Base-by-base conservation (phyloP, 2,329 filamentous ascomycete genomes). In the Verticillium dahliae region DNA sequence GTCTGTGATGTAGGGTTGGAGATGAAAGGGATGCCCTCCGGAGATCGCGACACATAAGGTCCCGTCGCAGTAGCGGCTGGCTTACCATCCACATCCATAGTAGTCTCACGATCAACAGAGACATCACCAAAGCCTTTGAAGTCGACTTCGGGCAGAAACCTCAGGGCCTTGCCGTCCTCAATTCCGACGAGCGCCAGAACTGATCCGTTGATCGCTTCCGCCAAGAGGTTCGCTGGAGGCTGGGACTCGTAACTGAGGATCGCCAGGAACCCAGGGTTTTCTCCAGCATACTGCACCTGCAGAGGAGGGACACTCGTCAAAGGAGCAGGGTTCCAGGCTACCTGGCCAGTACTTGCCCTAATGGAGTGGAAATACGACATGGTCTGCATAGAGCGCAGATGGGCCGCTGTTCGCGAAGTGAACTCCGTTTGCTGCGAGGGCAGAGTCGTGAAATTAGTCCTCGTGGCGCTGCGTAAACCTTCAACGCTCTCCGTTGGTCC, bases 311-410 rank as follows among this genome's bases (percentile, higher is more conserved):
- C 67, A 0, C 77, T 75, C 1, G 84, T 84, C 9, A 93, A 73
- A 0, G 89, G 82, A 0, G 75, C 77, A 0, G 78, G 63, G 59
- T 81, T 75, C 83, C 86, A 90, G 55, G 70, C 72, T 22, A 73
- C 57, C 60, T 65, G 63, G 65, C 52, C 58, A 50, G n/a, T 67
- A 65, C 27, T 62, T 62, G 35, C 56, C 60, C 35, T 62, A 61
- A 57, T 57, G 37, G 52, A 65, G 69, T 94, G 91, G 68, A 94
- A 91, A 67, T 93, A 94, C 0, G 90, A 88, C 81, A 92, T 87
- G n/a, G 82, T 85, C 67, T 92, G 89, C 88, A 94, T 92, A 6
- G 83, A 81, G 58, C 89, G 79, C 2, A 91, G 73, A 63, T 93
- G 86, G 0, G 84, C 80, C 0, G 89, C 82, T 10, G 87, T 90